Evolutionary conservation across 1,284 basidiomycete genomes (phyloP).

Genomic region (Peniophora sp.): DNA sequence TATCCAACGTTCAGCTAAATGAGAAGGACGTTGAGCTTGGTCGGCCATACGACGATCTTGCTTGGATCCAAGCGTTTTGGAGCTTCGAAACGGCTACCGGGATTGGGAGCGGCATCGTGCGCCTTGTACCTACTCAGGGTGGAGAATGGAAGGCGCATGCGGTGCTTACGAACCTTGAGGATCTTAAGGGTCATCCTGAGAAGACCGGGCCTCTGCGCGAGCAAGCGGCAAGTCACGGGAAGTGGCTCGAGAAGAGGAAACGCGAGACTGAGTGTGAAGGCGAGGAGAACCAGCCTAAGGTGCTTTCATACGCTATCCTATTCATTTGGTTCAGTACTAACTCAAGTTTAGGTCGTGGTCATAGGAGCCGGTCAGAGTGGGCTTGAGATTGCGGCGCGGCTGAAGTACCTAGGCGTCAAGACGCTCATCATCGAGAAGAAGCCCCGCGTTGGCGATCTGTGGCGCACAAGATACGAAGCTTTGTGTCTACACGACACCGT

Average conservation of each 20-base stretch:
- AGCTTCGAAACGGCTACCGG: constrained; percentile 23
- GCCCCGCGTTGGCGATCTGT: constrained; percentile 47
- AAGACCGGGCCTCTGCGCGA: constrained; percentile 29
- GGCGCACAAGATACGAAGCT: constrained; percentile 52
- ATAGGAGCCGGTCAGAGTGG: constrained; percentile 50
- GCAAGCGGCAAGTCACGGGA: constrained; percentile 30
- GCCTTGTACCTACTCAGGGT: constrained; percentile 38
- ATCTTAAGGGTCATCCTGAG: constrained; percentile 43
- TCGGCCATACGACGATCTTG: constrained; percentile 22
- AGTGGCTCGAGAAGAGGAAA: constrained; percentile 29
- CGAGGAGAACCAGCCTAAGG: constrained; percentile 45
- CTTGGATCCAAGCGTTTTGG: constrained; percentile 26
- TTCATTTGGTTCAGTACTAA: background rate
- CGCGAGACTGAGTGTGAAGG: constrained; percentile 33
- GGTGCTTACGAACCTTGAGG: constrained; percentile 55
- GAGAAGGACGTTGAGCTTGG: constrained; percentile 9
- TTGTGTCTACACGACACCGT: constrained; percentile 60
- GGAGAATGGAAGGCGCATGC: constrained; percentile 51
- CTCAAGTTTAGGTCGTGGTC: background rate
- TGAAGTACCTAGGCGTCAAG: constrained; percentile 45
- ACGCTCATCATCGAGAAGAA: constrained; percentile 49
- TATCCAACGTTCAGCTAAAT: constrained; percentile 1
- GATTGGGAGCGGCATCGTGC: constrained; percentile 21
- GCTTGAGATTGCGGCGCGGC: constrained; percentile 48
- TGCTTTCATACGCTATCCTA: background rate